These are phyloP conservation scores for Stagonosporopsis vannaccii DNA, from an alignment of 2,329 filamentous ascomycete genomes.

Conservation along the genomic window DNA sequence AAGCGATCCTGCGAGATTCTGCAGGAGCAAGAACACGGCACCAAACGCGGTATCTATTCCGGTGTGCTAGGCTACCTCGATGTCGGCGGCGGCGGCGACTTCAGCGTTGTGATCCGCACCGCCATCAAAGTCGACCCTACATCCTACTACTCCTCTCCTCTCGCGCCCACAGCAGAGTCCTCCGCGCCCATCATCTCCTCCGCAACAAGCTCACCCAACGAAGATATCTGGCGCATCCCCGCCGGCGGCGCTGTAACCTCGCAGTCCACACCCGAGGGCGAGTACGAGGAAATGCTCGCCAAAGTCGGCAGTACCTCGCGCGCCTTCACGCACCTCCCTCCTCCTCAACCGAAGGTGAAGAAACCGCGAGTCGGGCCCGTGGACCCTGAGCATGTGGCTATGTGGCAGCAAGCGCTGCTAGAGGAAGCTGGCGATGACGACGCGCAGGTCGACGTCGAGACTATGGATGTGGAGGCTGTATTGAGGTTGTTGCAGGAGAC, in stretches of 20 bases:
- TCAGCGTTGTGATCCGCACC: slow-evolving; percentile 88
- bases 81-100: slow-evolving; percentile 83
- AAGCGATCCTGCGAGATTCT: slow-evolving; percentile 89
- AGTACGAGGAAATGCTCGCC: slow-evolving; percentile 84
- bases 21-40: slow-evolving; percentile 68
- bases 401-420: slow-evolving; percentile 26
- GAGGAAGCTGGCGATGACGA: slow-evolving; percentile 7
- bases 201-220: slow-evolving; percentile 15
- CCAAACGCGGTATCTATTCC: slow-evolving; percentile 79
- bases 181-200: not conserved
- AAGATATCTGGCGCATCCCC: slow-evolving; percentile 80
- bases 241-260: slow-evolving; percentile 91
- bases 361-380: slow-evolving; percentile 25
- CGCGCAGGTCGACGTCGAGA: not conserved
- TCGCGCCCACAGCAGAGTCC: not conserved
- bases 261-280: slow-evolving; percentile 78
- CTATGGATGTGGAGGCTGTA: slow-evolving; percentile 7
- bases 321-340: slow-evolving; percentile 35
- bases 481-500: slow-evolving; percentile 17
- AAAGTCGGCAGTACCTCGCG: slow-evolving; percentile 51
- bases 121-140: slow-evolving; percentile 63
- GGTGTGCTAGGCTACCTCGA: slow-evolving; percentile 92
- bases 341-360: slow-evolving; percentile 19
- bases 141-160: not conserved
- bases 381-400: slow-evolving; percentile 26